These are phyloP conservation scores for Tilletia horrida DNA, from an alignment of 1,284 basidiomycete species.

Conservation along the genomic window DNA sequence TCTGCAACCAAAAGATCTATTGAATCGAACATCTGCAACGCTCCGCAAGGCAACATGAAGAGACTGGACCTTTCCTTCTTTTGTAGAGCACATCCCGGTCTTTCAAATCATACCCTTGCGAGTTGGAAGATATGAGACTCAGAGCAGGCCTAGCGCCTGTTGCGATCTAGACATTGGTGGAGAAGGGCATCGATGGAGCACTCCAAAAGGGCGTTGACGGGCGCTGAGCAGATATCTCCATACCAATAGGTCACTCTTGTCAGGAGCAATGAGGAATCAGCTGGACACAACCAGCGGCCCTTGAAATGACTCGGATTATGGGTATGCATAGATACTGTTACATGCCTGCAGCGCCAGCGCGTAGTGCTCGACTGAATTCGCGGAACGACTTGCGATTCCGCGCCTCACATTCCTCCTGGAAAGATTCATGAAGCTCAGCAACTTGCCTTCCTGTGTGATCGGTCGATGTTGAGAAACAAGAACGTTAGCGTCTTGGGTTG, in stretches of 20 bases:
- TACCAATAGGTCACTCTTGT: too few relatives aligned
- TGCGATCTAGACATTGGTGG: too few relatives aligned
- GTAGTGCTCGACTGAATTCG: constrained; percentile 7
- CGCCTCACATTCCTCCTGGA: constrained; percentile 19
- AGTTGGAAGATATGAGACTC: too few relatives aligned
- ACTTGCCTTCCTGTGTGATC: constrained; percentile 4
- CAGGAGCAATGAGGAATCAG: too few relatives aligned
- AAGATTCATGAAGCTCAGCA: constrained; percentile 14
- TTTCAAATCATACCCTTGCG: background rate
- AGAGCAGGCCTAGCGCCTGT: too few relatives aligned
- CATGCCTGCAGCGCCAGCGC: background rate
- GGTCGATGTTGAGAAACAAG: background rate
- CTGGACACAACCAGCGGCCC: background rate
- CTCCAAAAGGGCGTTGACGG: too few relatives aligned
- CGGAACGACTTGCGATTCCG: background rate
- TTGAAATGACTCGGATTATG: too few relatives aligned
- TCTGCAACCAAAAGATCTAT: too few relatives aligned
- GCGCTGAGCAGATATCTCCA: too few relatives aligned
- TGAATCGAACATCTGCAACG: too few relatives aligned
- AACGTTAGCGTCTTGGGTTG: background rate
- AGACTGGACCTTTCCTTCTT: constrained; percentile 20
- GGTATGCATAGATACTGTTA: too few relatives aligned
- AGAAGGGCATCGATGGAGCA: too few relatives aligned
- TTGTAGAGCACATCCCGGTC: constrained; percentile 15
- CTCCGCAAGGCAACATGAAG: background rate